Evolutionary conservation across 2,329 filamentous ascomycete species (phyloP).

Genomic region (Trichoderma sp.): DNA sequence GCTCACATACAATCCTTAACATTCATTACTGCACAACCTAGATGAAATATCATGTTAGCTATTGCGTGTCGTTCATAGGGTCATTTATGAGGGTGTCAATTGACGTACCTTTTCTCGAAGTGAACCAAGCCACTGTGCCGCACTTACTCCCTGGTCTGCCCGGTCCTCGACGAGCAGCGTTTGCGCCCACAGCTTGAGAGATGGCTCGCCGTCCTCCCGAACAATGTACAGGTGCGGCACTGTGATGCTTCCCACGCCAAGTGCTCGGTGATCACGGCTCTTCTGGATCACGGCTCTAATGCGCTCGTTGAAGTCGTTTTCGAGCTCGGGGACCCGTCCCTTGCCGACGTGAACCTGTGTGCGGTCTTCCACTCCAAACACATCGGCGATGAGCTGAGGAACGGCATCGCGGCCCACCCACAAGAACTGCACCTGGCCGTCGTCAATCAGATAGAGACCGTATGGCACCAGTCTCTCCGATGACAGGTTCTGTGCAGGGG

Average conservation of each 20-base stretch:
- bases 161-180: conserved; percentile 92
- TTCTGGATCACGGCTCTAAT: conserved; percentile 88
- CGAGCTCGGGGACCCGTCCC: conserved; percentile 77
- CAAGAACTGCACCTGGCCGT: conserved; percentile 95
- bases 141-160: conserved; percentile 88
- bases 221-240: conserved; percentile 91
- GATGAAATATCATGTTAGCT: background rate
- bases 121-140: conserved; percentile 88
- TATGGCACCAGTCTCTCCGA: conserved; percentile 85
- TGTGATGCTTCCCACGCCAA: conserved; percentile 89
- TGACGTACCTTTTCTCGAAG: conserved; percentile 83
- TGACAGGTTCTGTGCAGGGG: conserved; percentile 79
- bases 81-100: background rate
- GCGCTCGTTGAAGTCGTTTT: conserved; percentile 95
- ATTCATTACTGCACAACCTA: conserved; percentile 18
- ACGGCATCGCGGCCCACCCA: conserved; percentile 95
- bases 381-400: conserved; percentile 80
- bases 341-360: conserved; percentile 88
- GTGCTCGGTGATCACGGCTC: conserved; percentile 80
- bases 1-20: background rate
- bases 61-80: too few species aligned
- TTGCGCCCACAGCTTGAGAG: conserved; percentile 93
- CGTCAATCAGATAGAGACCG: conserved; percentile 93
- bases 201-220: conserved; percentile 92
- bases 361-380: conserved; percentile 84